phyloP scores from a whole-genome alignment of 371 early-diverging fungal species.

The Syncephalastrum sp. region DNA sequence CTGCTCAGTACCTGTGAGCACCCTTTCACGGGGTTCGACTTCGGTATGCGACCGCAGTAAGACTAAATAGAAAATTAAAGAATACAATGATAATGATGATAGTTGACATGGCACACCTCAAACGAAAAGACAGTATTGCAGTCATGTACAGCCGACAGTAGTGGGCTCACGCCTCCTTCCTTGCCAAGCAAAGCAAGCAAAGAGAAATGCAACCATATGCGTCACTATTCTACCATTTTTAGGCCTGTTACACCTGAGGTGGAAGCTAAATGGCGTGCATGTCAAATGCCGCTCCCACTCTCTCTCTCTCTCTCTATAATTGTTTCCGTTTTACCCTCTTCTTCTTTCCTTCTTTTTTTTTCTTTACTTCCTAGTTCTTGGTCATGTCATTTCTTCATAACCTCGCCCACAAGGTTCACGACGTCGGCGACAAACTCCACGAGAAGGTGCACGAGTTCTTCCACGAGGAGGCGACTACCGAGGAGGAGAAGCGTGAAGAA shows the following conservation, averaged over 20 bases:
- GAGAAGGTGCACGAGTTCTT: slow-evolving; percentile 18
- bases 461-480: slow-evolving; percentile 2
- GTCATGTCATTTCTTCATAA: slow-evolving; percentile 12
- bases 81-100: too few species aligned
- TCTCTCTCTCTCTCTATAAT: slow-evolving; percentile 1
- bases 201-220: not conserved
- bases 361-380: not conserved
- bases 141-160: too few species aligned
- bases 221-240: slow-evolving; percentile 2
- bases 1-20: too few species aligned
- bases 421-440: slow-evolving; percentile 26
- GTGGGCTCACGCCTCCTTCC: not conserved
- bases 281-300: not conserved
- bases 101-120: too few species aligned
- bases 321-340: not conserved
- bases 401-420: slow-evolving; percentile 24
- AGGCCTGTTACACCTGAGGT: not conserved
- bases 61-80: too few species aligned
- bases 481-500: slow-evolving; percentile 40
- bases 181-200: not conserved
- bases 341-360: slow-evolving; percentile 1
- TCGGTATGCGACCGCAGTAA: too few species aligned
- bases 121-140: too few species aligned
- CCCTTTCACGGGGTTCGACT: too few species aligned
- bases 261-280: not conserved